Base-by-base conservation (phyloP, 306 rosid species). In the Cercis canadensis region DNA sequence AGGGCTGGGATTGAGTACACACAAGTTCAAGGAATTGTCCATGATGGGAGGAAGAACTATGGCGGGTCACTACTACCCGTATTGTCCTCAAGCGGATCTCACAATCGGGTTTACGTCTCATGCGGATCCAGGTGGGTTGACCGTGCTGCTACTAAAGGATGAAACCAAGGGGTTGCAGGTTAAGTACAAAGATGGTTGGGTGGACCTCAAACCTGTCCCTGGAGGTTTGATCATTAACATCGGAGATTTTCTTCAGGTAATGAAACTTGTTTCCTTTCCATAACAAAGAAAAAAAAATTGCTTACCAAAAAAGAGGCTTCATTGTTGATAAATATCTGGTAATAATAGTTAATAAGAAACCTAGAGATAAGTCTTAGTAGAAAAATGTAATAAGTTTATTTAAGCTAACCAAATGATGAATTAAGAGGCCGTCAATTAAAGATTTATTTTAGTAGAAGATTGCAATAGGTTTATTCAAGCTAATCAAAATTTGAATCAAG, bases 171-270 rank as follows among this genome's bases (percentile, higher is more conserved):
- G 89, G 36, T 70, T 85, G 80, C 87, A 85, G 81, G 50, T 85
- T 5, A 76, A 74, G 74, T 37, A 33, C 50, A 3, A 36, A 36
- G 40, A 36, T 5, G 71, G 10, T 5, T 85, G 89, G 89, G 59
- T 79, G 50, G 89, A 82, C 43, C 84, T 85, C 14, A 74, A 75
- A 21, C 85, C 85, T 9, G 55, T 82, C 34, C 84, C 85, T 18
- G 89, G 82, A 5, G 84, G 85, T 50, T 66, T 85, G 5, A 87
- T 85, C 0, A 45, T 85, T 50, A 85, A 85, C 41, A 54, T 85
- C 4, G 89, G 87, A 5, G 87, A 85, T 55, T 61, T 82, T 19
- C 81, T 82, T 53, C 89, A 85, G 89, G 88, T 84, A 59, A n/a
- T 3, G 29, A 24, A 24, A 24, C 29, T 24, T 24, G 2, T 24